Percentiles rank a stretch among this genome's conserved stretches.
Conservation (phyloP, 176 grass and related monocot genomes). For the Hyparrhenia diplandra region DNA sequence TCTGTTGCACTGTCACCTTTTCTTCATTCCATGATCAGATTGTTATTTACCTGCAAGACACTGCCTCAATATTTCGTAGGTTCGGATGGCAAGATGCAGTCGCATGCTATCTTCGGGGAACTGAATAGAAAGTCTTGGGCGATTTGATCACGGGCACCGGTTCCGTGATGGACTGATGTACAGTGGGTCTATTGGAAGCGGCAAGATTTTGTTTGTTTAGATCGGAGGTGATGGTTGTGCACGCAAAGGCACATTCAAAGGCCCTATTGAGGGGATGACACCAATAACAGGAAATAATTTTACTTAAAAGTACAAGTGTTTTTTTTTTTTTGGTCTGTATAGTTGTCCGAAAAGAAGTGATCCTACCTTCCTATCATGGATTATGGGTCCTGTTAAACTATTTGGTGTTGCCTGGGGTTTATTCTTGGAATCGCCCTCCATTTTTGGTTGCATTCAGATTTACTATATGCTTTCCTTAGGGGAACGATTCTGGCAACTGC, state of each 20-base stretch:
- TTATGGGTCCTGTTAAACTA: background rate
- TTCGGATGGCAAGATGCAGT: background rate
- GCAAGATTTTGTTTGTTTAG: conserved; percentile 44
- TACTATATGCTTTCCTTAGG: background rate
- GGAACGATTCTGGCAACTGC: background rate
- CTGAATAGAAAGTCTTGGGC: conserved; percentile 10
- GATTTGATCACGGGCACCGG: background rate
- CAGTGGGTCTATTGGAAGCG: conserved; percentile 14
- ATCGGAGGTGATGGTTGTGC: conserved; percentile 16
- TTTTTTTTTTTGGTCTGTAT: conserved; percentile 23
- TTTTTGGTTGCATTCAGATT: conserved; percentile 19
- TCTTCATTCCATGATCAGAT: background rate
- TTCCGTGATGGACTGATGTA: conserved; percentile 27
- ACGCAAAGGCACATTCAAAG: conserved; percentile 16
- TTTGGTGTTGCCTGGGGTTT: conserved; percentile 21
- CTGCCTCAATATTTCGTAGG: background rate
- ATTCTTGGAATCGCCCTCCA: background rate
- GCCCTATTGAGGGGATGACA: conserved; percentile 28
- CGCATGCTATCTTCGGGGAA: background rate
- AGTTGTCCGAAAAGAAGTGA: conserved; percentile 23
- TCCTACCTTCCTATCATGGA: background rate
- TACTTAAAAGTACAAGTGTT: conserved; percentile 19
- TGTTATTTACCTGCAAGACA: background rate
- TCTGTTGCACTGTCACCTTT: background rate
- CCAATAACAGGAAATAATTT: conserved; percentile 37